Evolutionary conservation across 441 rosid genomes (phyloP).

Genomic region (Biscutella laevigata): DNA sequence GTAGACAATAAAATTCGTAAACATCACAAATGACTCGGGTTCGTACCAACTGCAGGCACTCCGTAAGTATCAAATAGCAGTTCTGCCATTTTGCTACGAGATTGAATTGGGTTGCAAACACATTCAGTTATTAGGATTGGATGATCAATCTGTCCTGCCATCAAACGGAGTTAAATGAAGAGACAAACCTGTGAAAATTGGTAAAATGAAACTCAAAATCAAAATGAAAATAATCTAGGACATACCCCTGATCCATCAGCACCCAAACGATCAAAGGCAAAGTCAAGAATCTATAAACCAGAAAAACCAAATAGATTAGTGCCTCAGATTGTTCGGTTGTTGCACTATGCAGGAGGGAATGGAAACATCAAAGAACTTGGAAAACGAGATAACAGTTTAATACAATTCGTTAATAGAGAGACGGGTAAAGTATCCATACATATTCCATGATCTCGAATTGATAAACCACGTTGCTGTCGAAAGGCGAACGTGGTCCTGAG

Average conservation of each 20-base stretch:
- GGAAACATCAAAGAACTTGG: neutral
- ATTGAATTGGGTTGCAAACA: conserved; percentile 81
- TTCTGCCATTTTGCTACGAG: conserved; percentile 95
- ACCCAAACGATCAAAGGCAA: conserved; percentile 82
- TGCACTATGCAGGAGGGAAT: neutral
- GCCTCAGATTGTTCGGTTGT: neutral
- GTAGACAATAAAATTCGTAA: neutral
- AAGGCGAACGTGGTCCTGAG: conserved; percentile 84
- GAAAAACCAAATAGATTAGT: neutral
- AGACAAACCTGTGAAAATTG: neutral
- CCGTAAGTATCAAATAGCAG: conserved; percentile 91
- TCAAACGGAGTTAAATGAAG: conserved; percentile 31
- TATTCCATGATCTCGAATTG: conserved; percentile 95
- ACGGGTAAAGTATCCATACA: conserved; percentile 34
- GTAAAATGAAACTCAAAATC: neutral
- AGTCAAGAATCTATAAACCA: conserved; percentile 67
- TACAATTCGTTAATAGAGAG: neutral
- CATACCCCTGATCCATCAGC: conserved; percentile 71
- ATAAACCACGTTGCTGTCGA: conserved; percentile 78
- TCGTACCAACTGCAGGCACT: conserved; percentile 82
- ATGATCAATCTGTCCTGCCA: conserved; percentile 77
- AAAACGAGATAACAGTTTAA: neutral
- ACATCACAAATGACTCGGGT: neutral
- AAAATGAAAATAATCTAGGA: conserved; percentile 5
- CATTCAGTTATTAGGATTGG: conserved; percentile 90